Evolutionary conservation across 306 rosid species (phyloP), one percentile per base, ranked within the genome.

Genomic region (Trifolium fragiferum): DNA sequence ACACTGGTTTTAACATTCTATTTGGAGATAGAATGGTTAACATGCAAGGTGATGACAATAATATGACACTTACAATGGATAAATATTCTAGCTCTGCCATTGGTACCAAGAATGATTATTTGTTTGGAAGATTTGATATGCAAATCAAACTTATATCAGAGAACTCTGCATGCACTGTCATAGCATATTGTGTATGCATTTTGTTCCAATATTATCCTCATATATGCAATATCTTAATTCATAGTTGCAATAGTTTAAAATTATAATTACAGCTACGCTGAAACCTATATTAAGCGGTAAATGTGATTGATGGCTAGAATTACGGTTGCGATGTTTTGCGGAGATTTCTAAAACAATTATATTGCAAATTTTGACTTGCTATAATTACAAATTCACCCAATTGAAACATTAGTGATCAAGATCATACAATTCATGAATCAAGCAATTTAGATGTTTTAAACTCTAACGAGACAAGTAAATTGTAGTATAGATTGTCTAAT

Each of bases 41-140:
- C 27, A 25, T 25, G 2, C 27, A 25, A 25, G 27, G 2, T 25
- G 27, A 3, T 25, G 27, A 3, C 27, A 25, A 25, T 25, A 38
- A 72, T 44, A 57, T 74, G 75, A 12, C 75, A 75, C 88, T 84
- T 0, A 5, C 74, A 15, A 3, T 84, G 76, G 85, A 84, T 6
- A 15, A 58, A 40, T 70, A 64, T 35, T 74, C 83, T 5, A 85
- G 88, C 3, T 84, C 85, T 1, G 88, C 83, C 8, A 15, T 84
- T 33, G 37, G 43, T 5, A 64, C 88, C 7, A 84, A 81, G 54
- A 50, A 76, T 58, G 79, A 78, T 12, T 84, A 47, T 25, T 74
- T 84, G 66, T 84, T 78, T 66, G 88, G 88, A 65, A 35, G 88
- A 70, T 84, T 84, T 23, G 83, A 81, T 18, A 78, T 84, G 88